Conservation (phyloP, 2,329 filamentous ascomycete genomes). For the Fusarium pseudograminearum region DNA sequence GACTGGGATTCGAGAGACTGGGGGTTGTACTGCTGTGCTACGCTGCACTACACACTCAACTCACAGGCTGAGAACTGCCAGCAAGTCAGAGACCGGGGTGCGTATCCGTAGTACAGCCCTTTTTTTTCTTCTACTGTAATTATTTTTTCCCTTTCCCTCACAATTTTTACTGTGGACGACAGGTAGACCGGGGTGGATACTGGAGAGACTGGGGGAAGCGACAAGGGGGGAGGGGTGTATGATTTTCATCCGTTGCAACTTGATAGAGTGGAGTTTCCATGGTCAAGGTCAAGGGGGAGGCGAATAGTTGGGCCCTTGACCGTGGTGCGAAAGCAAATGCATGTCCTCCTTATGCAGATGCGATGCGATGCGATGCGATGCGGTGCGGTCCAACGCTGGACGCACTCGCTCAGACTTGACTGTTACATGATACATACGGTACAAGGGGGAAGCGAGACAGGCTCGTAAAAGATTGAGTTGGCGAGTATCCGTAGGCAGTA, state of each 20-base stretch:
- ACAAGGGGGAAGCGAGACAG: slow-evolving; percentile 32
- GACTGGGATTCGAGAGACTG: slow-evolving; percentile 36
- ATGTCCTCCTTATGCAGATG: slow-evolving; percentile 27
- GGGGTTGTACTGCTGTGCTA: slow-evolving; percentile 9
- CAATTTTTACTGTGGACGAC: slow-evolving; percentile 32
- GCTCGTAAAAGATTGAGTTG: background rate
- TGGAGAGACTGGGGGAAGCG: slow-evolving; percentile 44
- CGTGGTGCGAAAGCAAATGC: slow-evolving; percentile 25
- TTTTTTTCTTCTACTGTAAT: slow-evolving; percentile 20
- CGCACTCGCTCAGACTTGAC: slow-evolving; percentile 18
- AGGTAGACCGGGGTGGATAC: slow-evolving; percentile 42
- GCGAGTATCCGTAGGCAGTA: background rate
- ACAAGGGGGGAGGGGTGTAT: slow-evolving; percentile 39
- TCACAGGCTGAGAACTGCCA: slow-evolving; percentile 14
- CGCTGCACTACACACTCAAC: slow-evolving; percentile 3
- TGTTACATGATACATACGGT: slow-evolving; percentile 23
- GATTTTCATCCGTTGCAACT: slow-evolving; percentile 29
- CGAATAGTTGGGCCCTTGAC: slow-evolving; percentile 33
- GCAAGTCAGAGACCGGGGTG: slow-evolving; percentile 20
- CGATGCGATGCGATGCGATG: background rate
- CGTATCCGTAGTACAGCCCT: slow-evolving; percentile 24
- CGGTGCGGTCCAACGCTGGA: background rate
- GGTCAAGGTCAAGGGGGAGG: slow-evolving; percentile 39
- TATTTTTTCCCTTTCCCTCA: slow-evolving; percentile 20
- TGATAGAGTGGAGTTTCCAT: slow-evolving; percentile 36